Evolutionary conservation across 2,329 filamentous ascomycete genomes (phyloP).

Genomic region (Xylariaceae sp.): DNA sequence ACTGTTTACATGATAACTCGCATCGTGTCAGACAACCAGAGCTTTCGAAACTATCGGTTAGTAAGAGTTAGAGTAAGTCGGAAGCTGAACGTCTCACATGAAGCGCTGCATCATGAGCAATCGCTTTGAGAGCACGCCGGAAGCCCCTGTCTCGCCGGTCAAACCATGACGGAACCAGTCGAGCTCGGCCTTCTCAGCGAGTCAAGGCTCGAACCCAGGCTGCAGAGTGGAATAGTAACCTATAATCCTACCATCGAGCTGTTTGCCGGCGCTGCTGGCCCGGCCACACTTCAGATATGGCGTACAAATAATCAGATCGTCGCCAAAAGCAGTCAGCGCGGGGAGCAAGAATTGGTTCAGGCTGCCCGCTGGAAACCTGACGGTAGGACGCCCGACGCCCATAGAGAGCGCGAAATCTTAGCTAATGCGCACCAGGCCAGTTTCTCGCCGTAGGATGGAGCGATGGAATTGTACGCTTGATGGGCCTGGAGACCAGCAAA

Average conservation of each 20-base stretch:
- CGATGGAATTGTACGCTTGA: slow-evolving; percentile 77
- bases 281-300: slow-evolving; percentile 76
- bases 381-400: slow-evolving; percentile 51
- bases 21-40: background rate
- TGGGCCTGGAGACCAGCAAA: slow-evolving; percentile 83
- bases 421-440: slow-evolving; percentile 60
- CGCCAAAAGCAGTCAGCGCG: slow-evolving; percentile 57
- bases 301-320: slow-evolving; percentile 76
- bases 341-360: slow-evolving; percentile 51
- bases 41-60: background rate
- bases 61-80: no score
- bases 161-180: slow-evolving; percentile 39
- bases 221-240: slow-evolving; percentile 65
- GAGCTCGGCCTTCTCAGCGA: slow-evolving; percentile 60
- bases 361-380: slow-evolving; percentile 71
- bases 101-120: slow-evolving; percentile 30
- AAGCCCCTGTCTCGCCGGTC: slow-evolving; percentile 24
- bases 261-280: slow-evolving; percentile 72
- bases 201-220: slow-evolving; percentile 61
- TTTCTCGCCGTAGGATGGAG: slow-evolving; percentile 84
- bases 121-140: slow-evolving; percentile 4
- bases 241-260: slow-evolving; percentile 89
- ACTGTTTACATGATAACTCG: background rate
- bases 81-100: background rate
- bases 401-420: background rate